Conservation (phyloP, 192 early-diverging fungal species). For the Coemansia sp. region DNA sequence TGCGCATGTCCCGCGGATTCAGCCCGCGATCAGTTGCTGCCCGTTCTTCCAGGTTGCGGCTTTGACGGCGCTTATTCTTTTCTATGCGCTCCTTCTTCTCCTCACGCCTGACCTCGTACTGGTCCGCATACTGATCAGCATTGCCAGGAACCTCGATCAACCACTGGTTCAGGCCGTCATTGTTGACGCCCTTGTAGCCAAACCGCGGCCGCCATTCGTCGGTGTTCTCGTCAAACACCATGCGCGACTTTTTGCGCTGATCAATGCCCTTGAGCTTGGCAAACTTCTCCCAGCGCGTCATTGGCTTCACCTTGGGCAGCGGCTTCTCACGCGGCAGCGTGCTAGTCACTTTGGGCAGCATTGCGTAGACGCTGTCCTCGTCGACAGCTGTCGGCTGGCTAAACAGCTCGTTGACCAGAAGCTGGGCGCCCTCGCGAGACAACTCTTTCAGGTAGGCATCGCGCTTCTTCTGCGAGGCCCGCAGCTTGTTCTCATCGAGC, state of each 20-base stretch:
- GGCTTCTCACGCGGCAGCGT: slow-evolving; percentile 87
- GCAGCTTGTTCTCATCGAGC: slow-evolving; percentile 56
- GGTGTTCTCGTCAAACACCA: slow-evolving; percentile 77
- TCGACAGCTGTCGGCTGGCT: slow-evolving; percentile 63
- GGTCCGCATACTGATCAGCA: slow-evolving; percentile 82
- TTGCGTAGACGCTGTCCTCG: slow-evolving; percentile 73
- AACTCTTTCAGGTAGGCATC: slow-evolving; percentile 63
- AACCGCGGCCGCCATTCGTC: slow-evolving; percentile 84
- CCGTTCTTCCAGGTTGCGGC: slow-evolving; percentile 81
- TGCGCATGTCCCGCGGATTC: slow-evolving; percentile 59
- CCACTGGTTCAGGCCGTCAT: slow-evolving; percentile 83
- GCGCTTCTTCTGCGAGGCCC: slow-evolving; percentile 16
- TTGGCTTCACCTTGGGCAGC: slow-evolving; percentile 80
- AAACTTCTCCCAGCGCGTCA: slow-evolving; percentile 99
- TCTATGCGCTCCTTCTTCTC: slow-evolving; percentile 86
- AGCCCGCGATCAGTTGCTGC: slow-evolving; percentile 55
- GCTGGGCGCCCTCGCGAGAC: slow-evolving; percentile 77
- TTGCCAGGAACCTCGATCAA: slow-evolving; percentile 84
- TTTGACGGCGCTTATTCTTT: slow-evolving; percentile 83
- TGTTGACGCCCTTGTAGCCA: slow-evolving; percentile 80
- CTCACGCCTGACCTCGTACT: slow-evolving; percentile 68
- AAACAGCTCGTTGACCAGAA: slow-evolving; percentile 87
- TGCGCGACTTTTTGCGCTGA: slow-evolving; percentile 73
- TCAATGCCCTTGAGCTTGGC: slow-evolving; percentile 94
- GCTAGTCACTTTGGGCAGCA: slow-evolving; percentile 65